Base-by-base conservation (phyloP, 148 eudicot species). In the Diospyros lotus region DNA sequence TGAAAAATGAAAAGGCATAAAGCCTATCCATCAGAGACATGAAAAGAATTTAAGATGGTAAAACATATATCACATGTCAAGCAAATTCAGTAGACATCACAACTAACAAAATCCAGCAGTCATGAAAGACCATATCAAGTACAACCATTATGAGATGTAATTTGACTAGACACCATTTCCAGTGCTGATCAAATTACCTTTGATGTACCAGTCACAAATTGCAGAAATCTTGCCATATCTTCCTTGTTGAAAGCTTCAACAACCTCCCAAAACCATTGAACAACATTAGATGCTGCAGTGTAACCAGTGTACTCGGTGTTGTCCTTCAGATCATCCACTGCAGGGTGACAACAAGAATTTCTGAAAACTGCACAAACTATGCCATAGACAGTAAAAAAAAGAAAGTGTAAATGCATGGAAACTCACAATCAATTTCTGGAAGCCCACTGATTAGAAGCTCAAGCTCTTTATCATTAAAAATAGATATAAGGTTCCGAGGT, bases 201-300 rank as follows among this genome's bases (percentile, higher is more conserved):
- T 59, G 99, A 95, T 66, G 99, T 95, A 45, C 99, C 99, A 50
- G 99, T 95, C 46, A 95, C 99, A 82, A 95, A 95, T 61, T 95
- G 99, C 58, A 95, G 83, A 28, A 95, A 82, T 70, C 98, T 84
- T 53, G 99, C 99, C 90, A 85, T 93, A 79, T 95, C 99, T 85
- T 95, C 99, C 82, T 95, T 93, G 81, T 81, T 93, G 78, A 95
- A 95, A 78, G 85, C 86, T 80, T 79, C 80, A 67, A 84, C 94
- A 80, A 93, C 98, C 76, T 95, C 99, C 99, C 99, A 95, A 83
- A 95, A 95, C 99, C 99, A 95, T 78, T 88, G 93, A 78, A 93
- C 82, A 79, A 88, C 91, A 85, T 68, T 81, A 70, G 97, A 95
- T 51, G 88, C 93, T 59, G 86, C 79, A 2, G 93, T 86, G 70